Percentiles rank a stretch among this genome's conserved stretches.
phyloP scores from a whole-genome alignment of 1,139 yeast species.

The Suhomyces bribrorum region DNA sequence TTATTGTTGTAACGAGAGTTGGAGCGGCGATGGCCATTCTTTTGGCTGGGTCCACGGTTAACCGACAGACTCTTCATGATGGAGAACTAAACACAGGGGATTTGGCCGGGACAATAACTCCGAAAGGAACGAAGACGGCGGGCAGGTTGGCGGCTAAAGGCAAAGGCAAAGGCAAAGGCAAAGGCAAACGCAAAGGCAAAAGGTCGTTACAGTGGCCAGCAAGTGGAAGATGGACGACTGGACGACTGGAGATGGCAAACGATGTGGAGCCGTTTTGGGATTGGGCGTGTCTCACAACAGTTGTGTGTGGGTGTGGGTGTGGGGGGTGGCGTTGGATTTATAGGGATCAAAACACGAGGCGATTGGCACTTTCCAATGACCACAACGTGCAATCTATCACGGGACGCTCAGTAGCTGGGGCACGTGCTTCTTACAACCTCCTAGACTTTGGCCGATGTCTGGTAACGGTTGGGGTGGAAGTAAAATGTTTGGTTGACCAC shows the following conservation, averaged over 20 bases:
- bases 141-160: no score
- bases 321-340: background rate
- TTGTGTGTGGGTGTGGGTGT: background rate
- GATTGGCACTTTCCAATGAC: background rate
- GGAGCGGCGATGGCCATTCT: conserved; percentile 31
- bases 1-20: conserved; percentile 22
- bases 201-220: no score
- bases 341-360: background rate
- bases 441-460: background rate
- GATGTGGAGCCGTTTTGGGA: background rate
- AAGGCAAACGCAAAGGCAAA: no score
- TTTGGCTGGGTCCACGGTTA: conserved; percentile 21
- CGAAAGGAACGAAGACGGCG: no score
- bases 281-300: background rate
- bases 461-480: background rate
- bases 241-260: background rate
- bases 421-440: background rate
- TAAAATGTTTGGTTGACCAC: conserved; percentile 1
- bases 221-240: background rate
- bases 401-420: background rate
- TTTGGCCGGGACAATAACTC: background rate
- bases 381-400: background rate
- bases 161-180: no score
- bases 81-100: background rate
- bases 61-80: conserved; percentile 28